A percentile compares a stretch with the other conserved stretches of the same genome.
These are phyloP conservation scores for Vishniacozyma victoriae DNA, from an alignment of 768 basidiomycete species.

Conservation along the genomic window DNA sequence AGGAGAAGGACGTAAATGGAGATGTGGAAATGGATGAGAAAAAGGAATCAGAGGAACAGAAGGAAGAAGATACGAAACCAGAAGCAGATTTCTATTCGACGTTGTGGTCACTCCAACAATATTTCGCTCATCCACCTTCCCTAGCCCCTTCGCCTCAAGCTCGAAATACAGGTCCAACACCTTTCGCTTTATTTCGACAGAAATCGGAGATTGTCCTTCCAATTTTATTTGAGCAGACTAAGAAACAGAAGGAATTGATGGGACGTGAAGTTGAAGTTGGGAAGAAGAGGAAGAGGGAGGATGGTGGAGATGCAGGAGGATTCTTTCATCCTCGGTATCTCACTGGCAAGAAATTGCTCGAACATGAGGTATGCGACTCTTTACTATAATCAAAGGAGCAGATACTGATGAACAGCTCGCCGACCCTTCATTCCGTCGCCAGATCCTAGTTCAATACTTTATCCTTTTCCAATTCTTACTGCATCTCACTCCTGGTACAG, in stretches of 20 bases:
- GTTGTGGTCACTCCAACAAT: slow-evolving; percentile 41
- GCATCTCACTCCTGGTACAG: slow-evolving; percentile 36
- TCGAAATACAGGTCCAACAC: slow-evolving; percentile 12
- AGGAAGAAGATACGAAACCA: neutral
- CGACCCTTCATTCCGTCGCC: slow-evolving; percentile 37
- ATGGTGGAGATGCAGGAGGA: slow-evolving; percentile 3
- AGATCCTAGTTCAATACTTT: slow-evolving; percentile 42
- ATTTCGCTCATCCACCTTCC: slow-evolving; percentile 33
- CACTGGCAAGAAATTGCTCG: slow-evolving; percentile 30
- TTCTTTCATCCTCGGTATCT: slow-evolving; percentile 41
- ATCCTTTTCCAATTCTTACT: slow-evolving; percentile 43
- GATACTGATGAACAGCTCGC: slow-evolving; percentile 17
- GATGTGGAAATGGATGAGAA: slow-evolving; percentile 17
- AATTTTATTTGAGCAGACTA: slow-evolving; percentile 31
- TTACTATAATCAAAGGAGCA: neutral
- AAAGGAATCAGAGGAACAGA: slow-evolving; percentile 6
- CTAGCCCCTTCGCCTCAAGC: too few species aligned
- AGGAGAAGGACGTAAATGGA: neutral
- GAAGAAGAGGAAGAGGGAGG: slow-evolving; percentile 23
- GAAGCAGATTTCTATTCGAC: slow-evolving; percentile 35
- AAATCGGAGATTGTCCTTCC: slow-evolving; percentile 39
- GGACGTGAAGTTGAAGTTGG: slow-evolving; percentile 23
- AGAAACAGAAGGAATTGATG: slow-evolving; percentile 28
- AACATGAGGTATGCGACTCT: slow-evolving; percentile 27
- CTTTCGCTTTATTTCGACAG: slow-evolving; percentile 30